phyloP scores from a whole-genome alignment of 768 basidiomycete genomes.

The Pluteus cervinus region DNA sequence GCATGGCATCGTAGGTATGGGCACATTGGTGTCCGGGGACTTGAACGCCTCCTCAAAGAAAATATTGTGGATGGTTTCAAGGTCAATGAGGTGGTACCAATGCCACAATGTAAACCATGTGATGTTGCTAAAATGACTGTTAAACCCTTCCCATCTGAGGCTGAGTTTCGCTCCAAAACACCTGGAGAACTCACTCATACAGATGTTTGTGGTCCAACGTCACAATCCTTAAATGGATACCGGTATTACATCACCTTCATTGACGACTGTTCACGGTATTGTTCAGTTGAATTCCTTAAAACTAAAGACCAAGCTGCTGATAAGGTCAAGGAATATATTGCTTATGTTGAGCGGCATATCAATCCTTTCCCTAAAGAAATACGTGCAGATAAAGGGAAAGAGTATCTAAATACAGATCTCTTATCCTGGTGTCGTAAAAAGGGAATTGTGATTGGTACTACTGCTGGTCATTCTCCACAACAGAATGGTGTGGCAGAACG shows the following conservation, averaged over 20 bases:
- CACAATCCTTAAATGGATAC: not conserved
- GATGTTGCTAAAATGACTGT: not conserved
- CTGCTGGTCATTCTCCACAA: conserved; percentile 1
- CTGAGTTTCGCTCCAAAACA: not conserved
- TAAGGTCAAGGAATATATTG: not conserved
- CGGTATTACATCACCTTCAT: conserved; percentile 1
- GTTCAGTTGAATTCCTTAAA: not conserved
- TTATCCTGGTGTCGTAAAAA: not conserved
- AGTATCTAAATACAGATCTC: not conserved
- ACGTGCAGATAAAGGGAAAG: not conserved
- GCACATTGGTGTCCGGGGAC: conserved; percentile 1
- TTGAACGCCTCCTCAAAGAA: conserved; percentile 4
- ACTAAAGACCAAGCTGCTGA: not conserved
- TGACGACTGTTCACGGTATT: not conserved
- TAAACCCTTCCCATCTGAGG: too few relatives aligned
- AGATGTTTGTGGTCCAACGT: conserved; percentile 5
- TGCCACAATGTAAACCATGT: not conserved
- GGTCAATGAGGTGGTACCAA: not conserved
- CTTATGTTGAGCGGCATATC: not conserved
- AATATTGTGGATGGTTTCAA: not conserved
- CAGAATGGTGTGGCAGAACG: conserved; percentile 2
- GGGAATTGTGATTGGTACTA: not conserved
- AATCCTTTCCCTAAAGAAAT: not conserved
- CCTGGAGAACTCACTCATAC: conserved; percentile 6
- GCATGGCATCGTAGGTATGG: not conserved